phyloP scores from a whole-genome alignment of 192 early-diverging fungal genomes.

The Spinellus fusiger region DNA sequence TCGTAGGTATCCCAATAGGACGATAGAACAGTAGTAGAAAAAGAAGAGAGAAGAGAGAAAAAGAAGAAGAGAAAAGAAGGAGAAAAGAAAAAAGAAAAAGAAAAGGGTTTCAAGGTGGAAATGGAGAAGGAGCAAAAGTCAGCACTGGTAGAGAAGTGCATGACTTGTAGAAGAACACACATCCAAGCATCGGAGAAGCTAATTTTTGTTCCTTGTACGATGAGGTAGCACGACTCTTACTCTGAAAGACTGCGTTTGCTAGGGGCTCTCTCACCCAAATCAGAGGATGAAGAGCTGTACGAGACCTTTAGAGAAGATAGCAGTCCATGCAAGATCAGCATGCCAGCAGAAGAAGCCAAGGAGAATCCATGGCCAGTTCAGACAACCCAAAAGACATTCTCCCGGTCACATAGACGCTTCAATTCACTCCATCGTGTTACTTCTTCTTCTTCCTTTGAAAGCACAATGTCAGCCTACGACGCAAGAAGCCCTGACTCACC shows the following conservation, averaged over 20 bases:
- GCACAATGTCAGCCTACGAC: background rate
- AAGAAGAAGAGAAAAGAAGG: background rate
- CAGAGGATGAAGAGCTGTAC: constrained; percentile 3
- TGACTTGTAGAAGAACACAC: background rate
- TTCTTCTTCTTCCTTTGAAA: background rate
- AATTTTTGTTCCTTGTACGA: background rate
- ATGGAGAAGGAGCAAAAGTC: background rate
- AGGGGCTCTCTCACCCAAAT: constrained; percentile 8
- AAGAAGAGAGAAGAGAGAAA: background rate
- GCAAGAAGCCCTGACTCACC: background rate
- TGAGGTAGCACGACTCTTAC: constrained; percentile 22
- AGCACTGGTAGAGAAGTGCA: background rate
- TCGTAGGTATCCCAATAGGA: constrained; percentile 9
- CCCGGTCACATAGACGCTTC: background rate
- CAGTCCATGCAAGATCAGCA: background rate
- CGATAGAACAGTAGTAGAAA: background rate
- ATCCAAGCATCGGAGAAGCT: background rate
- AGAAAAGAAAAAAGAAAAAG: background rate
- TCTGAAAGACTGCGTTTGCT: constrained; percentile 21
- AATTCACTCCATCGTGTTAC: background rate
- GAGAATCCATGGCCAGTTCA: background rate
- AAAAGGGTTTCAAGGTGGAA: background rate
- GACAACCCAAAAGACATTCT: background rate
- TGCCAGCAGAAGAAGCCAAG: background rate
- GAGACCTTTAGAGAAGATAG: background rate